These are phyloP conservation scores for Capronia coronata DNA, from an alignment of 2,329 filamentous ascomycete genomes.

Conservation along the genomic window DNA sequence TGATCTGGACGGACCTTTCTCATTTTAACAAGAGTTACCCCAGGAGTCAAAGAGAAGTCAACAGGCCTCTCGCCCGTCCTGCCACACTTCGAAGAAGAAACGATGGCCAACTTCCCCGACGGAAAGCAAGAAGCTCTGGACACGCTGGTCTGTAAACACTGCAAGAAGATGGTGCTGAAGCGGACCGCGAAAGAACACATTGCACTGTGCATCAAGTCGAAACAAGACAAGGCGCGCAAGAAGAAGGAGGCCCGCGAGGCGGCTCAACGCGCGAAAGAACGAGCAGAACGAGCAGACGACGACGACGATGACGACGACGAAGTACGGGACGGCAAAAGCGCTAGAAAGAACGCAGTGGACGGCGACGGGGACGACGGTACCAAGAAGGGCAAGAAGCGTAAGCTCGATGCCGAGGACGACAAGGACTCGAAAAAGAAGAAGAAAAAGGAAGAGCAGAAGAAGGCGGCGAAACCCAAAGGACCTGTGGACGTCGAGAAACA, in stretches of 20 bases:
- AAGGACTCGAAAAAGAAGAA: conserved; percentile 76
- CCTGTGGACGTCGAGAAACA: conserved; percentile 92
- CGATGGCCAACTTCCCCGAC: conserved; percentile 71
- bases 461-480: conserved; percentile 77
- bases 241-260: conserved; percentile 71
- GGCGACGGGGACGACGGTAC: conserved; percentile 20
- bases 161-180: conserved; percentile 79
- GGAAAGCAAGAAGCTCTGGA: conserved; percentile 49
- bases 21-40: background rate
- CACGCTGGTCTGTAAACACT: conserved; percentile 83
- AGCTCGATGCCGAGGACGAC: conserved; percentile 45
- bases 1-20: background rate
- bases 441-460: conserved; percentile 91
- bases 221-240: conserved; percentile 71
- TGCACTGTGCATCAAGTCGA: conserved; percentile 72
- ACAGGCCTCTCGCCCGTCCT: conserved; percentile 38
- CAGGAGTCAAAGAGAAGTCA: conserved; percentile 29
- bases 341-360: conserved; percentile 18
- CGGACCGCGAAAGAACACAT: conserved; percentile 72
- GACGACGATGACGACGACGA: conserved; percentile 41
- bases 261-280: conserved; percentile 54
- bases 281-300: conserved; percentile 41
- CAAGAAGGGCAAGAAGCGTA: conserved; percentile 31
- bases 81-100: conserved; percentile 63
- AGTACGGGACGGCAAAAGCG: conserved; percentile 48